Evolutionary conservation across 345 rosid species (phyloP), one percentile per base, ranked within the genome.

Genomic region (Aquilaria sinensis): DNA sequence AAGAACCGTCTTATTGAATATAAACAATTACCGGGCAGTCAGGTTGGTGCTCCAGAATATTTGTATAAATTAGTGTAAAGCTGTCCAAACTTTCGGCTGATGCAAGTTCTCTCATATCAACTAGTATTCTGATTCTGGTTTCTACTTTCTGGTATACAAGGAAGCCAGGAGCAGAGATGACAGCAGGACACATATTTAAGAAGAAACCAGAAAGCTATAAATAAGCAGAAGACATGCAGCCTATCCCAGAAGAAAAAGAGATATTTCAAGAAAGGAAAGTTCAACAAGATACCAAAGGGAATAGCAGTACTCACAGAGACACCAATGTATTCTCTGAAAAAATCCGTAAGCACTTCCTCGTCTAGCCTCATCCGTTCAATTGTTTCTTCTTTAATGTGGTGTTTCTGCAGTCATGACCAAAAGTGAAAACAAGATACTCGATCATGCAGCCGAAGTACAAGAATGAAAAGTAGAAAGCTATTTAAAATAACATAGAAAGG

Each of bases 61-160:
- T 91, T 14, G 94, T 78, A 66, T 91, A 91, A 64, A 86, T 82
- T 37, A 91, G 96, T 9, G 97, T 85, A 67, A 91, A 91, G 51
- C 85, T 77, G 74, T 91, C 96, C 68, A 91, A 74, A 74, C 96
- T 91, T 73, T 88, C 96, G 23, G 96, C 97, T 7, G 96, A 88
- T 61, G 97, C 96, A 76, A 91, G 97, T 75, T 91, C 97, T 79
- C 94, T 81, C 53, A 88, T 78, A 79, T 91, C 96, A 51, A 83
- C 78, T 81, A 86, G 73, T 80, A 82, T 83, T 72, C 92, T 80
- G 69, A 86, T 78, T 79, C 92, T 88, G 76, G 73, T 86, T 65
- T 88, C 94, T 62, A 91, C 96, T 85, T 91, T 86, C 94, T 91
- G 81, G 46, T 57, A 50, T 67, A 76, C 7, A 69, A 62, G 0